Base-by-base conservation (phyloP, 108 stramenopile species). In the Discostella pseudostelligera region DNA sequence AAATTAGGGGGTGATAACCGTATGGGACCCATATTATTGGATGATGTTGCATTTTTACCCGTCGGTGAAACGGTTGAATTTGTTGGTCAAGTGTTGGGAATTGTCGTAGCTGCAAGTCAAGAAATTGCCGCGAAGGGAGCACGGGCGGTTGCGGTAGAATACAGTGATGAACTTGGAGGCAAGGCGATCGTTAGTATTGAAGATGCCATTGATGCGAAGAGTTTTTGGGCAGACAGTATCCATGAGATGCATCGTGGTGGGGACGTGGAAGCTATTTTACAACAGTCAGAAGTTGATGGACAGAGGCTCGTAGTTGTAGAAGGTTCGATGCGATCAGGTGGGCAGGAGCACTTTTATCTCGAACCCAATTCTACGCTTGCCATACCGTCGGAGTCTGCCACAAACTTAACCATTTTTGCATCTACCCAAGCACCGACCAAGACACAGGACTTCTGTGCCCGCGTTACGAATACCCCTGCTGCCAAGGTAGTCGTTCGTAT, bases 261-360 rank as follows among this genome's bases (percentile, higher is more conserved):
- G 29, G 84, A 92, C 53, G 76, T 80, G n/a, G 77, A 81, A 26
- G 68, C 75, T 11, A 68, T 65, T 4, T 37, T 76, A 0, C 58
- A 35, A 8, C 26, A 59, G 44, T 19, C 73, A 2, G 54, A 74
- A 17, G 70, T 80, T 10, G 82, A 83, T 13, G 87, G 84, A 13
- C 81, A 85, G 48, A 40, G 46, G 8, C 59, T 70, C 24, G 76
- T 83, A 20, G 57, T 73, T 56, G 83, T 95, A 0, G 78, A 82
- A 42, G 95, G 95, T 22, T 72, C 78, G 0, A 82, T 89, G 42
- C 73, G 88, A 8, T 78, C 86, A 11, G 95, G 96, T 7, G 96
- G 90, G 1, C 97, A 97, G 61, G 97, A 97, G 63, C 97, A 97
- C 72, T 97, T 97, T 58, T 92, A 97, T 74, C 80, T 97, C 22